Percentiles rank a stretch among this genome's conserved stretches.
Conservation (phyloP, 2,329 filamentous ascomycete species). For the Claviceps lovelessii region DNA sequence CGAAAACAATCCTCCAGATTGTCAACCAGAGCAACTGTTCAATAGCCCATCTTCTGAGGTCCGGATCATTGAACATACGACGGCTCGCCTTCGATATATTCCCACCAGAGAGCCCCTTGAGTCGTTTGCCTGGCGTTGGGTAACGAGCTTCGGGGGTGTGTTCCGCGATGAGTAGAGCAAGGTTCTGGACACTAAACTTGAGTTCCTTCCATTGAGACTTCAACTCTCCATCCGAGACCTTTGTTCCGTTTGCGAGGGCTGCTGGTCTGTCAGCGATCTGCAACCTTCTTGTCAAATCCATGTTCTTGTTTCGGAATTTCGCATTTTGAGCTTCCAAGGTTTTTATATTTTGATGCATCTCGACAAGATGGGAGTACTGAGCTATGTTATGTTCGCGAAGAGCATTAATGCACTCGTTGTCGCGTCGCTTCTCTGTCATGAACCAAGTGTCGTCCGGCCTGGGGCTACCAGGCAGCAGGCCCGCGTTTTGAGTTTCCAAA, state of each 20-base stretch:
- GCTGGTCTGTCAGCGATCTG: neutral
- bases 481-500: too few relatives aligned
- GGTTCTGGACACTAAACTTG: neutral
- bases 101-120: neutral
- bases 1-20: neutral
- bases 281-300: neutral
- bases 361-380: accelerated
- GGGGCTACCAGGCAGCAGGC: too few relatives aligned
- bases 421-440: too few relatives aligned
- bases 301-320: neutral
- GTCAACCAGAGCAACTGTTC: neutral
- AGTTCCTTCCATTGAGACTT: neutral
- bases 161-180: neutral
- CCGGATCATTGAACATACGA: neutral
- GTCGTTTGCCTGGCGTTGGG: neutral
- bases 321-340: neutral
- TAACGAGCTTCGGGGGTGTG: neutral
- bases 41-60: neutral
- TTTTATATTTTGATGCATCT: too few relatives aligned
- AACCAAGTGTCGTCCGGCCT: too few relatives aligned
- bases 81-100: neutral
- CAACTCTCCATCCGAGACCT: neutral
- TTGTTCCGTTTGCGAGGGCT: neutral
- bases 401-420: too few relatives aligned
- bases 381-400: neutral